Base-by-base conservation (phyloP, 768 basidiomycete species). In the Hygrocybe punicea region DNA sequence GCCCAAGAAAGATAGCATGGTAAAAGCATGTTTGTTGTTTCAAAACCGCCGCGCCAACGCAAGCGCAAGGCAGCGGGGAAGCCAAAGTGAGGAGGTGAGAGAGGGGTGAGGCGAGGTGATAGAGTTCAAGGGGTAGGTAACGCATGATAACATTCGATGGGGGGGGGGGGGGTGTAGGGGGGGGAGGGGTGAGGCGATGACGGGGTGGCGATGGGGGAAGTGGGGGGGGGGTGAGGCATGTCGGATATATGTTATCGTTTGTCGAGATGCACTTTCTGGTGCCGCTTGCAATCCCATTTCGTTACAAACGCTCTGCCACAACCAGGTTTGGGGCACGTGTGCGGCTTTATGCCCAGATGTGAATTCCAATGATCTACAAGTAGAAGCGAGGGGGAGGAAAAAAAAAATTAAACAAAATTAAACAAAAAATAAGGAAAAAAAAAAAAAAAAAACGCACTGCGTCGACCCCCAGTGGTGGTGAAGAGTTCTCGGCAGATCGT, bases 321-420 rank as follows among this genome's bases (percentile, higher is more conserved):
- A 35, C 49, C 49, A 51, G 16, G 29, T 13, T 21, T 39, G 6
- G 13, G 10, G 46, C 64, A 65, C 11, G 2, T 21, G 53, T 23
- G 61, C 1, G 33, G 47, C 50, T 63, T 65, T n/a, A 35, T 34
- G 11, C 58, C 55, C 7, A 24, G 46, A 29, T 65, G 64, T n/a
- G 60, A 48, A 16, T 62, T 54, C 14, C 44, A 25, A 49, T 65
- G 64, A 37, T 63, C 64, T 65, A 21, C 46, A 8, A 29, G 4
- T 4, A 29, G 8, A 29, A 29, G 8, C 29, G 8, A 29, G 4
- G 29, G 8, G 8, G 8, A 8, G 8, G 6, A 23, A 47, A 21
- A 7, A 4, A 47, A 19, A 23, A 4, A 24, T n/a, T n/a, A n/a
- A n/a, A n/a, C n/a, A n/a, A n/a, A n/a, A n/a, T n/a, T n/a, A n/a